These are phyloP conservation scores for Alternaria metachromatica DNA, from an alignment of 2,329 filamentous ascomycete genomes.

Conservation along the genomic window DNA sequence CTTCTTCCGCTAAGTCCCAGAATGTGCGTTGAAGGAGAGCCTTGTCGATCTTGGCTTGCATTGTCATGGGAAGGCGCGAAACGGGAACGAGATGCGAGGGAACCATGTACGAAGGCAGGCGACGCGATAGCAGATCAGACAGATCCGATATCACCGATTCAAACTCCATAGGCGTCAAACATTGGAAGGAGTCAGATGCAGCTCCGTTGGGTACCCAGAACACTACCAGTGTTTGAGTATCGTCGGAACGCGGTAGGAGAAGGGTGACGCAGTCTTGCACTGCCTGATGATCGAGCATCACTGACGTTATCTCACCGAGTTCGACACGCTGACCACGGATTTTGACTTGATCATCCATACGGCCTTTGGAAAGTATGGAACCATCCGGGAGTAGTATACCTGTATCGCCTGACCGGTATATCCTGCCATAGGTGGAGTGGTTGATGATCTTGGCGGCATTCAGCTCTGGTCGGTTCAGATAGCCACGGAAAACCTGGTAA, in stretches of 20 bases:
- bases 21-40: slow-evolving; percentile 60
- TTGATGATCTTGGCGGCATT: slow-evolving; percentile 72
- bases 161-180: slow-evolving; percentile 49
- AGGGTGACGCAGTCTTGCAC: slow-evolving; percentile 71
- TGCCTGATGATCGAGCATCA: slow-evolving; percentile 59
- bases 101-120: slow-evolving; percentile 78
- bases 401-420: slow-evolving; percentile 85
- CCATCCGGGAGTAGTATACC: slow-evolving; percentile 80
- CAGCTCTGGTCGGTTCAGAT: slow-evolving; percentile 69
- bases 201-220: slow-evolving; percentile 67
- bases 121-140: slow-evolving; percentile 61
- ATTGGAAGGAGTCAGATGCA: slow-evolving; percentile 37
- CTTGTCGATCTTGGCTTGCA: slow-evolving; percentile 77
- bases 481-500: slow-evolving; percentile 77
- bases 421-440: slow-evolving; percentile 70
- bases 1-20: slow-evolving; percentile 51
- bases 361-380: slow-evolving; percentile 73
- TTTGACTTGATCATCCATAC: slow-evolving; percentile 82
- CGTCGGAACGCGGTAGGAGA: slow-evolving; percentile 55
- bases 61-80: slow-evolving; percentile 71
- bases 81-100: slow-evolving; percentile 77
- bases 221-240: slow-evolving; percentile 64
- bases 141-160: slow-evolving; percentile 50
- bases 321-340: slow-evolving; percentile 82
- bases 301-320: slow-evolving; percentile 74